Conservation (phyloP, 1,284 basidiomycete genomes). For the Leccinum fallax region DNA sequence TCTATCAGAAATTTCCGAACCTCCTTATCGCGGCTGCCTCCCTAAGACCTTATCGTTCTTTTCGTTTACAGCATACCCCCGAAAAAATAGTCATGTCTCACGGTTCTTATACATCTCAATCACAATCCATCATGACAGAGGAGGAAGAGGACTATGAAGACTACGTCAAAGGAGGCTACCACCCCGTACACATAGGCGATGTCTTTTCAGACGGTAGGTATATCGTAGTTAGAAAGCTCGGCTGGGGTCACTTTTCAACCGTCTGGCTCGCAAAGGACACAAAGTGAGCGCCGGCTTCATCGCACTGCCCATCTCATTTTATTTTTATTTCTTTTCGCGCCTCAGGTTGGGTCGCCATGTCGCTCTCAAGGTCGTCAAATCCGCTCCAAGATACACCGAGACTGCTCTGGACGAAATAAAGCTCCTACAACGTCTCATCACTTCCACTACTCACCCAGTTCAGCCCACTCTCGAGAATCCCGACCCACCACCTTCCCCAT, state of each 20-base stretch:
- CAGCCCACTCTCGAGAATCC: constrained; percentile 51
- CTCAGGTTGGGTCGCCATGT: constrained; percentile 91
- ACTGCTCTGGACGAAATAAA: constrained; percentile 99
- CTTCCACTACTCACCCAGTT: constrained; percentile 74
- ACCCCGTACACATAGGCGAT: constrained; percentile 96
- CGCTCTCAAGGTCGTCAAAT: constrained; percentile 98
- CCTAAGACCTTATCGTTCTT: constrained; percentile 32
- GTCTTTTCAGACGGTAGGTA: constrained; percentile 89
- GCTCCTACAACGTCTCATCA: constrained; percentile 92
- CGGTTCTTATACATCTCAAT: constrained; percentile 56
- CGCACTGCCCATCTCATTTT: not conserved
- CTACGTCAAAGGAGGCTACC: constrained; percentile 93
- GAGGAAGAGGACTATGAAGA: constrained; percentile 85
- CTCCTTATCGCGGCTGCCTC: constrained; percentile 34
- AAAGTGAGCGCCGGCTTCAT: constrained; percentile 50
- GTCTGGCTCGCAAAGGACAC: constrained; percentile 90
- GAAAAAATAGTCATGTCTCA: constrained; percentile 40
- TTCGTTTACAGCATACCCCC: constrained; percentile 39
- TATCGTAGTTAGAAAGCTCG: constrained; percentile 91
- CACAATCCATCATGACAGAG: constrained; percentile 66
- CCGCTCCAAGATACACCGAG: constrained; percentile 95
- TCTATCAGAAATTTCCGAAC: constrained; percentile 29
- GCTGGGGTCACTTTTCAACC: constrained; percentile 98
- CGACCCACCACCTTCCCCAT: constrained; percentile 66
- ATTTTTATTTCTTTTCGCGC: constrained; percentile 8